Evolutionary conservation across 208 protist species (phyloP), one percentile per base, ranked within the genome.

Genomic region (Naegleria lovaniensis): DNA sequence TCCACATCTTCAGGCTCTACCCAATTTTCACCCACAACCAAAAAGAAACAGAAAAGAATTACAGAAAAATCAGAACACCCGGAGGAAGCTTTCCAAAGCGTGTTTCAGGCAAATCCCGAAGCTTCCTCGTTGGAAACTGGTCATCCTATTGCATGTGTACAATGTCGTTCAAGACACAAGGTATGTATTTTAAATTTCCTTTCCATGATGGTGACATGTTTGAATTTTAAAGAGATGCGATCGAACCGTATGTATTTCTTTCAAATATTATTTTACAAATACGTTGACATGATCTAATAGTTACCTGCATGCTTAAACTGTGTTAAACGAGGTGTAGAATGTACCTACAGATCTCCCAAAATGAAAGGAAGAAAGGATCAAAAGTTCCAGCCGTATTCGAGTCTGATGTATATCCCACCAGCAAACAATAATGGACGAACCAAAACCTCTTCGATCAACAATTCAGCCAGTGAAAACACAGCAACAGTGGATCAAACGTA

Each of bases 311-410:
- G 67, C n/a, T 79, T 36, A 1, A 79, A 79, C 9, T 79, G 67
- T 36, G 25, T 33, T 2, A 79, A 79, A 33, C 19, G 67, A 36
- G 67, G 67, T 36, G 67, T 79, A 25, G 67, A 79, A 79, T 79
- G 67, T 79, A 79, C 67, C n/a, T 79, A 79, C 36, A 19, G 67
- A 36, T 79, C 67, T 36, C 67, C 67, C 2, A 79, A 79, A 33
- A 79, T 79, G 67, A 79, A 79, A 79, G 67, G 67, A 79, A 79
- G 67, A 79, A 79, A 79, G 9, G 67, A 79, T 36, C 67, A 79
- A 79, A 79, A 36, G 29, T 79, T 79, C n/a, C 67, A 79, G 9
- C 67, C 67, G 5, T 79, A 79, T 33, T 79, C 67, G 1, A 36
- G 29, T 79, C 36, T 79, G 36, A 2, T 79, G 6, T 79, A 79